Evolutionary conservation across 495 filamentous ascomycete genomes (phyloP), one percentile per base, ranked within the genome.

Genomic region (Tuber borchii): DNA sequence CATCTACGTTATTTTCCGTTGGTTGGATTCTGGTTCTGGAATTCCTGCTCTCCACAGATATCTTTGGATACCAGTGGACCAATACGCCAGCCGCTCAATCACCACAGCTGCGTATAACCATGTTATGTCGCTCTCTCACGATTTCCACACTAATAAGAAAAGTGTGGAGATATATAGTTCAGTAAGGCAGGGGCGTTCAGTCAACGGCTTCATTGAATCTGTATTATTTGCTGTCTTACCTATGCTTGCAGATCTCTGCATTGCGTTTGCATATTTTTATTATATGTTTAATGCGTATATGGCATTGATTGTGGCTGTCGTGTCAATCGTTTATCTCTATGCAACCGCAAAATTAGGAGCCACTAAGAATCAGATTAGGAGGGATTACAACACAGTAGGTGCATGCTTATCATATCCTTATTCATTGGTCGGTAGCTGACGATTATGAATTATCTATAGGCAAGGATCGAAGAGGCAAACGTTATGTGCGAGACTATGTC

Each of bases 71-170:
- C 90, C 90, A 2, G 84, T 93, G 43, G 87, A 91, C 79, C 88
- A 89, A 80, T 91, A 90, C 81, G 87, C 89, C 0, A 88, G 89
- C 72, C 86, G 87, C 72, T 85, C 86, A 43, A 85, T 93, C 42
- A 89, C 88, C 76, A 88, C 86, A 0, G 89, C 89, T 0, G 89
- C 92, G 6, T 94, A 92, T 81, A 88, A 89, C 68, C 91, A 94
- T 77, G 86, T 94, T 39, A 92, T 95, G 88, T 88, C 86, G 72
- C 86, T 95, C 39, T 93, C 91, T 0, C 90, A 90, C 76, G 92
- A 95, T 79, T 94, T 93, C 76, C 92, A 95, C 81, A 90, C 90
- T 75, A 87, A 87, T 72, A 93, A 93, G 84, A 88, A 88, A 73
- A 90, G 89, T 6, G 92, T 89, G 10, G 91, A 93, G 79, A 86